Conservation (phyloP, 1,284 basidiomycete species). For the Trichosporon inkin region DNA sequence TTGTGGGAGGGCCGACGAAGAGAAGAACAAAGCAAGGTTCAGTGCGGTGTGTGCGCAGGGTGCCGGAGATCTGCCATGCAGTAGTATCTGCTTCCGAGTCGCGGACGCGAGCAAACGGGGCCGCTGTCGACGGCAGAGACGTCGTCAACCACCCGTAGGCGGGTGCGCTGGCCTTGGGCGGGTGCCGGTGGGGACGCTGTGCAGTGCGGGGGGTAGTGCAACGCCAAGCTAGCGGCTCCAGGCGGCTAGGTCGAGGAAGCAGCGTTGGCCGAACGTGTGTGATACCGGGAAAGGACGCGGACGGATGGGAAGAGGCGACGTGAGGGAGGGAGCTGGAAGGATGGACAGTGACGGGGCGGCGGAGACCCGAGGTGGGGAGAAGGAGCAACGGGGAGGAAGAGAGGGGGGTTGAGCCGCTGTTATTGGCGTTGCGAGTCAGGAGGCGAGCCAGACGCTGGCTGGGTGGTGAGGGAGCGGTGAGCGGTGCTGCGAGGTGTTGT, state of each 20-base stretch:
- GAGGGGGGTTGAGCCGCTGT: background rate
- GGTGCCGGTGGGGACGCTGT: background rate
- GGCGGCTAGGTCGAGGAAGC: background rate
- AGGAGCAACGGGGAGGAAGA: background rate
- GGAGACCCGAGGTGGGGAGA: background rate
- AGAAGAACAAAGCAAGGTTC: no score
- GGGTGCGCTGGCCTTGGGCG: background rate
- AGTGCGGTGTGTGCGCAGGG: no score
- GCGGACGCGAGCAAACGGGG: no score
- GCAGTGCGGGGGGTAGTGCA: background rate
- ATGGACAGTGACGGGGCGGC: background rate
- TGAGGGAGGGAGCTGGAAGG: background rate
- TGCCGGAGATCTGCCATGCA: no score
- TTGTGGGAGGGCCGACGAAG: no score
- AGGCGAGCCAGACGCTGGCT: background rate
- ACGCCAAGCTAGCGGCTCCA: background rate
- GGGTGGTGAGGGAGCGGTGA: no score
- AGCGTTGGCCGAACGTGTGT: background rate
- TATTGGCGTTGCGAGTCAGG: background rate
- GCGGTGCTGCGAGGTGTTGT: conserved; percentile 1
- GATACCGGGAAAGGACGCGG: background rate
- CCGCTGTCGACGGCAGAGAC: no score
- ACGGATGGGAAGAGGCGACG: background rate
- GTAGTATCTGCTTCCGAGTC: no score
- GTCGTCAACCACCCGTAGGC: background rate